Evolutionary conservation across 1,139 yeast species (phyloP).

Genomic region (Nakaseomyces glabratus): DNA sequence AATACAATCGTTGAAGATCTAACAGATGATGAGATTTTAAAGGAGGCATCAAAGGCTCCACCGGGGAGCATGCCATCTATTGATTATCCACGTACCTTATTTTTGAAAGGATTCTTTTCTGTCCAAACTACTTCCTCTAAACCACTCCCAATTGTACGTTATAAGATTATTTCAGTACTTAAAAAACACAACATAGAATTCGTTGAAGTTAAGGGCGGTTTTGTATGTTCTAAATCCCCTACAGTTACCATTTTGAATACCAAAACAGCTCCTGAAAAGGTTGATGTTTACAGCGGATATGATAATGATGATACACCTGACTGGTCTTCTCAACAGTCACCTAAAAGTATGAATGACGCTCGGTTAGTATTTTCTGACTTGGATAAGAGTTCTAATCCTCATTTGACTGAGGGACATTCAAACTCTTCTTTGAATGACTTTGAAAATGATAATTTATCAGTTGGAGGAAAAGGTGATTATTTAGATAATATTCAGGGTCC

Average conservation of each 20-base stretch:
- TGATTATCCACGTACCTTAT: slow-evolving; percentile 80
- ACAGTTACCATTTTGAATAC: background rate
- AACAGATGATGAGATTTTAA: slow-evolving; percentile 54
- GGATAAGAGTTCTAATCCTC: background rate
- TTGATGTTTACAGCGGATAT: background rate
- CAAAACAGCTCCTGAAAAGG: slow-evolving; percentile 6
- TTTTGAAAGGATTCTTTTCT: slow-evolving; percentile 85
- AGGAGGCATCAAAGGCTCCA: slow-evolving; percentile 55
- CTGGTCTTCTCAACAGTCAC: slow-evolving; percentile 4
- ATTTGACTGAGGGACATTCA: slow-evolving; percentile 2
- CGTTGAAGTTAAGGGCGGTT: slow-evolving; percentile 89
- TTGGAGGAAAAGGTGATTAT: slow-evolving; percentile 1
- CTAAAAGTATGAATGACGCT: slow-evolving; percentile 1
- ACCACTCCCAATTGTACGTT: slow-evolving; percentile 77
- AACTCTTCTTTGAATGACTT: slow-evolving; percentile 2
- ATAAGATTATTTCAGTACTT: slow-evolving; percentile 70
- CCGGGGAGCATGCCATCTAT: slow-evolving; percentile 83
- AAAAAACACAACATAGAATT: slow-evolving; percentile 67
- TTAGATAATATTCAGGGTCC: slow-evolving; percentile 1
- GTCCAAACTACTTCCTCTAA: slow-evolving; percentile 93
- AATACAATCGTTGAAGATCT: slow-evolving; percentile 28
- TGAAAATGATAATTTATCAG: slow-evolving; percentile 1
- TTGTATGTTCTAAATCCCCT: slow-evolving; percentile 53
- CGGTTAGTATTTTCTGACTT: background rate
- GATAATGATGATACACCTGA: background rate